Evolutionary conservation across 2,329 filamentous ascomycete genomes (phyloP), one percentile per base, ranked within the genome.

Genomic region (Exophiala oligosperma): DNA sequence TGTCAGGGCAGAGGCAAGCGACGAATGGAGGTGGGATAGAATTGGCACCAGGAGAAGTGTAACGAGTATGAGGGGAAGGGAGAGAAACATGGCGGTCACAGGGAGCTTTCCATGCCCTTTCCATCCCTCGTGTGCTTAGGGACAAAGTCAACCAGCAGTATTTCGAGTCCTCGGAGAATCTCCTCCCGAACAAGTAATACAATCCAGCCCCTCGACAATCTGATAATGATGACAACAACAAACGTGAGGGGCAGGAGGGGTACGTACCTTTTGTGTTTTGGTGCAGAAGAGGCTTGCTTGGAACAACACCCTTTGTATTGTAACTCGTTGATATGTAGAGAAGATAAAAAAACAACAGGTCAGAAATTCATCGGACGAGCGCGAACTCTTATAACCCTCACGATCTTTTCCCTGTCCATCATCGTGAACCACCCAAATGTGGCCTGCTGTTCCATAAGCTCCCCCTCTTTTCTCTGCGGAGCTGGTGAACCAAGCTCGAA

Each of bases 331-430:
- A 37, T 49, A 17, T 17, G 17, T 17, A 43, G 17, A 55, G 32
- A 49, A 49, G 9, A 21, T 4, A 49, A n/a, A 37, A 55, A 29
- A 2, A 21, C 32, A 35, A 9, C 32, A 35, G 26, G 40, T 43
- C n/a, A 23, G 21, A 43, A 17, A 43, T 23, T 43, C 9, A 35
- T 55, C 59, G 54, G 60, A 63, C 54, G 49, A 58, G 49, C 50
- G 52, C 52, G 53, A 54, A 54, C 57, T 56, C 48, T 59, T 51
- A 52, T 51, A 51, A 51, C 21, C 23, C 35, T 48, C 46, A 48
- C n/a, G 46, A 48, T 48, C 24, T 28, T 32, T 9, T 29, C 28
- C 46, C 14, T 17, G 46, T 48, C 23, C 46, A 35, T 32, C 46
- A 48, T 29, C 29, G 21, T 32, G 46, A 48, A 48, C 46, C 46